Evolutionary conservation across 805 yeast genomes (phyloP).

Genomic region (Cyberlindnera misumaiensis): DNA sequence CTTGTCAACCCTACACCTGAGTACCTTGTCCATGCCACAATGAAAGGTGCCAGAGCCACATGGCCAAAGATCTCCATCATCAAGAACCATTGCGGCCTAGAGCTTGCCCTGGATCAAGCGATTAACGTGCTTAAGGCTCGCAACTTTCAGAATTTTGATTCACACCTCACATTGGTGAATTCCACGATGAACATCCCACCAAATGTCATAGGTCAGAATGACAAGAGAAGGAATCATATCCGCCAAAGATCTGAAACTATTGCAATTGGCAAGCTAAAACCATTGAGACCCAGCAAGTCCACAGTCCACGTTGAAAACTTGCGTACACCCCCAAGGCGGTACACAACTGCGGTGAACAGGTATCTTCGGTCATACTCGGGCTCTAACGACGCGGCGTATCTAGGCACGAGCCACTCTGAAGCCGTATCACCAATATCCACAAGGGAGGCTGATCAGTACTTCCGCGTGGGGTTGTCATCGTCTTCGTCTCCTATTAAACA

Average conservation of each 20-base stretch:
- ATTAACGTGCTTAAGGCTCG: constrained; percentile 62
- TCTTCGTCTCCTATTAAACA: too few species aligned
- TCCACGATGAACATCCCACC: constrained; percentile 9
- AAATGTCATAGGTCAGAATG: neutral
- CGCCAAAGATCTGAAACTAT: constrained; percentile 23
- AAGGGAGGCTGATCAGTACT: constrained; percentile 7
- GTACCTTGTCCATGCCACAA: constrained; percentile 59
- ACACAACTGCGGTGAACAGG: neutral
- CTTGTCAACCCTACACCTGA: constrained; percentile 79
- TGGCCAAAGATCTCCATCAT: constrained; percentile 90
- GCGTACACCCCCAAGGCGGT: neutral
- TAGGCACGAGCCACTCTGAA: constrained; percentile 17
- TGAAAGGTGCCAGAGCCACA: constrained; percentile 84
- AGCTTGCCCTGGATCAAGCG: constrained; percentile 77
- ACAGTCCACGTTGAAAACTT: constrained; percentile 6
- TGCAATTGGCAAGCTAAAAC: constrained; percentile 11
- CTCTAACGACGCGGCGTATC: constrained; percentile 10
- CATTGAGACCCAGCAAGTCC: constrained; percentile 16
- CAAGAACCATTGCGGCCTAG: constrained; percentile 84
- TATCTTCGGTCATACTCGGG: constrained; percentile 21
- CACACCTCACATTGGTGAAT: constrained; percentile 17
- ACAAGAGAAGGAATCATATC: constrained; percentile 11
- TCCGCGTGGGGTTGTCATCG: constrained; percentile 3
- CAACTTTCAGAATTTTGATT: constrained; percentile 35
- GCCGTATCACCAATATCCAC: constrained; percentile 11